Evolutionary conservation across 257 asterid genomes (phyloP).

Genomic region (Primulina tabacum): DNA sequence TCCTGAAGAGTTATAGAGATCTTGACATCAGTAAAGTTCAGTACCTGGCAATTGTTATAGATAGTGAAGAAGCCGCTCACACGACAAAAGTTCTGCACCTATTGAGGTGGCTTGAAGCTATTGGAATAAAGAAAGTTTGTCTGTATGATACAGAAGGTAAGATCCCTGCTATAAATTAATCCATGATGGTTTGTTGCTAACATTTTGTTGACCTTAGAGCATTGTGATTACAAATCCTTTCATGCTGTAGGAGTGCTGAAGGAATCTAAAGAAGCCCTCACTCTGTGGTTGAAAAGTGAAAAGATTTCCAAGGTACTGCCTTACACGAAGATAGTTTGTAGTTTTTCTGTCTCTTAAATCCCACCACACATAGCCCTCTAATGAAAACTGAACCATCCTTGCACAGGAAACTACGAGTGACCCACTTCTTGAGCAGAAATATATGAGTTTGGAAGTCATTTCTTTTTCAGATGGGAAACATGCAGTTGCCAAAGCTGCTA

Average conservation of each 20-base stretch:
- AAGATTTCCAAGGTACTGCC: slow-evolving; percentile 45
- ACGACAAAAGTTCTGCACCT: slow-evolving; percentile 64
- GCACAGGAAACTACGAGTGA: slow-evolving; percentile 39
- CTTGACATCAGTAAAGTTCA: slow-evolving; percentile 64
- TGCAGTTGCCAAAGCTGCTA: slow-evolving; percentile 85
- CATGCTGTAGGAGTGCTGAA: slow-evolving; percentile 69
- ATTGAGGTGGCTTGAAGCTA: slow-evolving; percentile 61
- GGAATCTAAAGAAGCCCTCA: slow-evolving; percentile 61
- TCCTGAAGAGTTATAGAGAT: slow-evolving; percentile 44
- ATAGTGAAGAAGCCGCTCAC: slow-evolving; percentile 77
- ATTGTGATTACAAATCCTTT: slow-evolving; percentile 20
- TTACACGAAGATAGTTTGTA: background rate
- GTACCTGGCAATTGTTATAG: slow-evolving; percentile 85
- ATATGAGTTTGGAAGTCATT: slow-evolving; percentile 56
- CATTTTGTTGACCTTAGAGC: background rate
- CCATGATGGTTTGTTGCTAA: background rate
- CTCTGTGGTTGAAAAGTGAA: slow-evolving; percentile 42
- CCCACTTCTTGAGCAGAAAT: slow-evolving; percentile 37
- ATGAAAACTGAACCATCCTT: slow-evolving; percentile 17
- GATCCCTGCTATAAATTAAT: slow-evolving; percentile 2
- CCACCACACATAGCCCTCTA: slow-evolving; percentile 18
- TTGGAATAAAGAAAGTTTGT: slow-evolving; percentile 69
- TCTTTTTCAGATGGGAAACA: slow-evolving; percentile 78
- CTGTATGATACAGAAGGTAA: slow-evolving; percentile 87
- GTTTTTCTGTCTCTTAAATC: background rate